These are phyloP conservation scores for Fusarium devonianum DNA, from an alignment of 2,329 filamentous ascomycete species.

Conservation along the genomic window DNA sequence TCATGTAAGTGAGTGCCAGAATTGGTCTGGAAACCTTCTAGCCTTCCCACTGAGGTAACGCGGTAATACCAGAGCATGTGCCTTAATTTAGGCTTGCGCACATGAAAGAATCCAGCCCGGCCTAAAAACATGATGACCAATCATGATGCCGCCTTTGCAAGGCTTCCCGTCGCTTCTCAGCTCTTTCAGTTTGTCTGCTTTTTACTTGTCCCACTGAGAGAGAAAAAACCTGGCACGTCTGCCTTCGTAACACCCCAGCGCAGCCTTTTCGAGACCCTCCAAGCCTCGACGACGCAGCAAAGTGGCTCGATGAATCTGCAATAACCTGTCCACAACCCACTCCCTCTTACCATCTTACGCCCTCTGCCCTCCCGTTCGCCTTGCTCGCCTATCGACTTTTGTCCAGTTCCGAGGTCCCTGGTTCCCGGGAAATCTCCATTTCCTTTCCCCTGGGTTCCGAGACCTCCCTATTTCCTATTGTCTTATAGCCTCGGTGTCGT, in stretches of 20 bases:
- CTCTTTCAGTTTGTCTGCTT: too few species aligned
- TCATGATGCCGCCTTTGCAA: constrained; percentile 20
- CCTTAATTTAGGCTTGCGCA: constrained; percentile 1
- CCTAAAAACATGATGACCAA: constrained; percentile 16
- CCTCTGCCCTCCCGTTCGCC: constrained; percentile 1
- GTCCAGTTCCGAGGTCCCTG: constrained; percentile 1
- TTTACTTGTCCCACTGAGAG: constrained; percentile 33
- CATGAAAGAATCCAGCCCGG: background rate
- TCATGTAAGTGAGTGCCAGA: too few species aligned
- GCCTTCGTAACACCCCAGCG: background rate
- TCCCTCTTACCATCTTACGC: background rate
- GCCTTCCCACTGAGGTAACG: constrained; percentile 2
- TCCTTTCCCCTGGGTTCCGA: constrained; percentile 2
- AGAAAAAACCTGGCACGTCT: constrained; percentile 15
- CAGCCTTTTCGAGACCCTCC: background rate
- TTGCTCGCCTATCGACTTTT: constrained; percentile 21
- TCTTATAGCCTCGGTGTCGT: constrained; percentile 8
- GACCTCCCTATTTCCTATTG: background rate
- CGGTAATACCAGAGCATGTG: background rate
- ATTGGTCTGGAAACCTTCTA: background rate
- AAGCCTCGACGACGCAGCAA: background rate
- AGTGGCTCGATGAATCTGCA: constrained; percentile 43
- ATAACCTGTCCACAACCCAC: constrained; percentile 43
- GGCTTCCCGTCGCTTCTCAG: constrained; percentile 12
- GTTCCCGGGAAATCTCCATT: constrained; percentile 12